Base-by-base conservation (phyloP, 768 basidiomycete species). In the Leccinum disarticulatum region DNA sequence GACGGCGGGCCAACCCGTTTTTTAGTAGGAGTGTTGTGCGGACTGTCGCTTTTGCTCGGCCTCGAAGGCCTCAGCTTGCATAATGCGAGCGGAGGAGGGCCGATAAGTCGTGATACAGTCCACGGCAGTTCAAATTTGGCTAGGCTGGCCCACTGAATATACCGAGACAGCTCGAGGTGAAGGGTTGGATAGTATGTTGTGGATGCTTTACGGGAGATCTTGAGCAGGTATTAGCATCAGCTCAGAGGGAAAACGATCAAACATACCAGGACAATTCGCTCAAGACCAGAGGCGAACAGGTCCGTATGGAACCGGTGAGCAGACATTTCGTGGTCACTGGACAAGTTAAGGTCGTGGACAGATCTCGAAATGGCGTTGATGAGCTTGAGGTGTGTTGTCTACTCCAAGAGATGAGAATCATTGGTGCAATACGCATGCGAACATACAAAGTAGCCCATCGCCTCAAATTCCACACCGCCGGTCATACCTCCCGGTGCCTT, bases 401-500 rank as follows among this genome's bases (percentile, higher is more conserved):
- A 63, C 6, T 35, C 28, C 22, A 28, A 38, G 25, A 2, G 7
- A 49, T 65, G 67, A 69, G 64, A 8, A 47, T 28, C 54, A 19
- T 48, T 41, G 38, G 46, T 38, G 46, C 33, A 56, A 46, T 30
- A 58, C 19, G 30, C 15, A 35, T 25, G 4, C 55, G n/a, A 47
- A 78, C 91, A 64, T 67, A 98, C 96, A 68, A 95, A 86, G 74
- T 98, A 98, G 15, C 83, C 83, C 87, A 98, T 96, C 4, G 96
- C 96, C 76, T 99, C 97, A 69, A 88, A 95, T 70, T 99, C 97
- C 13, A 99, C 97, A 6, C 97, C 97, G 6, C 96, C 97, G 0
- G 97, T 98, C 87, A 98, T 98, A 15, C 97, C 96, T 6, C 95
- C 93, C 3, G 97, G 97, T 13, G 97, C 96, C 58, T 90, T 81